Percentiles rank a stretch among this genome's conserved stretches.
phyloP scores from a whole-genome alignment of 352 stramenopile species.

The Pythium dissotocum region DNA sequence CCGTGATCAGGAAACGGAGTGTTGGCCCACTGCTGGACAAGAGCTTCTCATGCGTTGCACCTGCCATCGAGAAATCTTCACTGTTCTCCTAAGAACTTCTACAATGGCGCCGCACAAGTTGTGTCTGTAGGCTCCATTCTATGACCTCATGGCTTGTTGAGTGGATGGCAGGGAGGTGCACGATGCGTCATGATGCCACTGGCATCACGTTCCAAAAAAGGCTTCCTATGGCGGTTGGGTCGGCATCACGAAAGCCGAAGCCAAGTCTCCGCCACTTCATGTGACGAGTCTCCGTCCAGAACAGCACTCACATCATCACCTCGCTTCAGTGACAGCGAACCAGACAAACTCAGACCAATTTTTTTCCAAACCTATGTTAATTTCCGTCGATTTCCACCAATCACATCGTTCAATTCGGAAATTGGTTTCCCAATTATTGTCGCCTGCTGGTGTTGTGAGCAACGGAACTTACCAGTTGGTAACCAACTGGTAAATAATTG shows the following conservation, averaged over 20 bases:
- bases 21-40: neutral
- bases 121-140: neutral
- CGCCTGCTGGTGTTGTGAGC: neutral
- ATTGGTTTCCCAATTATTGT: neutral
- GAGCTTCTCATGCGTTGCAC: too few relatives aligned
- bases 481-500: too few relatives aligned
- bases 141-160: neutral
- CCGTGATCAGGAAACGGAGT: neutral
- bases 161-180: neutral
- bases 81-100: too few relatives aligned
- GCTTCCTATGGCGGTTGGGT: neutral
- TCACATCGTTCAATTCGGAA: neutral
- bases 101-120: too few relatives aligned
- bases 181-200: constrained; percentile 1
- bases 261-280: neutral
- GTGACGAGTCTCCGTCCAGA: neutral
- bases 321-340: neutral
- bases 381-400: too few relatives aligned
- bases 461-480: neutral
- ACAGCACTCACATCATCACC: neutral
- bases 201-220: constrained; percentile 5
- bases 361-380: too few relatives aligned
- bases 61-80: too few relatives aligned
- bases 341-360: neutral
- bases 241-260: constrained; percentile 1